Evolutionary conservation across 331 rosid species (phyloP).

Genomic region (Malus hybrid): DNA sequence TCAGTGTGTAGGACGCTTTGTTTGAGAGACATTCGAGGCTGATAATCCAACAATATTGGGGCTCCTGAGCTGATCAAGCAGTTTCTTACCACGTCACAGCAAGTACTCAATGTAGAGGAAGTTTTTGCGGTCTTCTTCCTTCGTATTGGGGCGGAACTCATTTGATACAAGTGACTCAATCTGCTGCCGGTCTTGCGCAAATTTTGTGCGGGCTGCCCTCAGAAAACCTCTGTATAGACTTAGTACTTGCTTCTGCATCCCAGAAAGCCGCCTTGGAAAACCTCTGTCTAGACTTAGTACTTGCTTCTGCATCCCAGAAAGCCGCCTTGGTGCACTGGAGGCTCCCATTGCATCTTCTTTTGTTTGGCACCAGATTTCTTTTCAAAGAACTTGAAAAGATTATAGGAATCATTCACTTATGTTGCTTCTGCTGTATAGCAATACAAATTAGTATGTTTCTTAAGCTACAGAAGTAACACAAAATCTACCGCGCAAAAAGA

Average conservation of each 20-base stretch:
- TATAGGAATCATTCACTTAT: neutral
- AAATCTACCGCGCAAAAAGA: neutral
- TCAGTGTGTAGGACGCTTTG: conserved; percentile 13
- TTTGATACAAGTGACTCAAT: conserved; percentile 51
- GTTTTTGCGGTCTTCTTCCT: conserved; percentile 54
- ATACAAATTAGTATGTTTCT: neutral
- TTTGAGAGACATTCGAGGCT: conserved; percentile 27
- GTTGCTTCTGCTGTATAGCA: neutral
- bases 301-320: conserved; percentile 86
- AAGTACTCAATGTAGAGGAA: conserved; percentile 75
- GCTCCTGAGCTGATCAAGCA: conserved; percentile 68
- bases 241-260: conserved; percentile 84
- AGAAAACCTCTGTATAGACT: conserved; percentile 70
- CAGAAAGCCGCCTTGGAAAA: conserved; percentile 71
- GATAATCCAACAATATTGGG: conserved; percentile 54
- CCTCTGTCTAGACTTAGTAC: conserved; percentile 71
- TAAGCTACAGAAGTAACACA: neutral
- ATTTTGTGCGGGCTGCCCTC: conserved; percentile 63
- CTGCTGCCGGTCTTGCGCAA: conserved; percentile 40
- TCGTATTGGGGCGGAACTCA: conserved; percentile 60
- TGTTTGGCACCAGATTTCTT: neutral
- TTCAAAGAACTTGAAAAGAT: neutral
- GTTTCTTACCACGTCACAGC: conserved; percentile 67
- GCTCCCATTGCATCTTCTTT: conserved; percentile 37
- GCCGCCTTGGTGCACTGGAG: conserved; percentile 38